These are phyloP conservation scores for Mucor irregularis DNA, from an alignment of 371 early-diverging fungal genomes.

Conservation along the genomic window DNA sequence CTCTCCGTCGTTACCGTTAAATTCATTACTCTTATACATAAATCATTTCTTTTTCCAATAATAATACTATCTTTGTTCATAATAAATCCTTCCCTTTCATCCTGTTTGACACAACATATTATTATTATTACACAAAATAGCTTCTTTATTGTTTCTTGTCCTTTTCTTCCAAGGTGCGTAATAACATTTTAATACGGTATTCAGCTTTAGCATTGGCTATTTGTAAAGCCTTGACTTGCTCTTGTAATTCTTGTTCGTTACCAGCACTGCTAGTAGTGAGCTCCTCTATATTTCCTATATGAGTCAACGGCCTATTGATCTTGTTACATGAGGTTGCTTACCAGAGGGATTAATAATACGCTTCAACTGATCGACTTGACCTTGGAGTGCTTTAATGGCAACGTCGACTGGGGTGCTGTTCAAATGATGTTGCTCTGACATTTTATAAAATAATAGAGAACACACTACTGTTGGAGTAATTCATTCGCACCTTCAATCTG, in stretches of 20 bases:
- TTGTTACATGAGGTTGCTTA: background rate
- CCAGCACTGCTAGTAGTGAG: background rate
- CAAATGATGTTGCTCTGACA: slow-evolving; percentile 14
- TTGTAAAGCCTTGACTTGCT: slow-evolving; percentile 25
- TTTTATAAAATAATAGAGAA: no score
- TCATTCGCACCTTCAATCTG: no score
- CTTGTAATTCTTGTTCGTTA: slow-evolving; percentile 17
- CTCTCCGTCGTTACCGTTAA: slow-evolving; percentile 86
- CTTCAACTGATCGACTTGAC: slow-evolving; percentile 36
- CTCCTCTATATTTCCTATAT: background rate
- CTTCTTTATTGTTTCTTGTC: slow-evolving; percentile 19
- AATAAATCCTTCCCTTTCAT: background rate
- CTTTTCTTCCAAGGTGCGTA: slow-evolving; percentile 35
- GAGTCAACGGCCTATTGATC: background rate
- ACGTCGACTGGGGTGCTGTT: slow-evolving; percentile 35
- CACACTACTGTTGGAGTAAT: no score
- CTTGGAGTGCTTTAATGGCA: slow-evolving; percentile 32
- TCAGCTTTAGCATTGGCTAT: slow-evolving; percentile 39
- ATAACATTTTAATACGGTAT: slow-evolving; percentile 40
- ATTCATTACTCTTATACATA: background rate
- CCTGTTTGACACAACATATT: background rate
- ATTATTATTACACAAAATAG: background rate
- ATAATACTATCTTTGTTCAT: background rate
- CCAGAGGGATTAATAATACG: slow-evolving; percentile 15
- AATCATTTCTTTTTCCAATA: background rate